Conservation (phyloP, 2,329 filamentous ascomycete genomes). For the Talaromyces sp. region DNA sequence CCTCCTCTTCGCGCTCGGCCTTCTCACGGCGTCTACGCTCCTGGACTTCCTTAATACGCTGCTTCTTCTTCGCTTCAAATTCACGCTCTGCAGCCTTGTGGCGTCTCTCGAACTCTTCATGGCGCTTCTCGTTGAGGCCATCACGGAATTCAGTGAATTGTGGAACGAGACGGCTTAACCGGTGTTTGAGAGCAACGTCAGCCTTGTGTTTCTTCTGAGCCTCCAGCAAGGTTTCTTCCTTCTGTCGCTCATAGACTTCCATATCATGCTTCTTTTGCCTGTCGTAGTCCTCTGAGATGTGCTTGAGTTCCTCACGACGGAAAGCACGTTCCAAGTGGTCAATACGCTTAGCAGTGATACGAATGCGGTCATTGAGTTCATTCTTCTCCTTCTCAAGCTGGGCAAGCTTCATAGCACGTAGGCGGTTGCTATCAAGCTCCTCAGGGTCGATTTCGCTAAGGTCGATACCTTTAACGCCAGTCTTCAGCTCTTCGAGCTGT, state of each 20-base stretch:
- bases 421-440: constrained; percentile 79
- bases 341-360: constrained; percentile 88
- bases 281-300: constrained; percentile 79
- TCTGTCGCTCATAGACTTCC: constrained; percentile 73
- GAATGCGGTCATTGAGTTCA: constrained; percentile 83
- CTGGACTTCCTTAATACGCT: constrained; percentile 80
- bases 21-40: constrained; percentile 79
- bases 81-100: constrained; percentile 88
- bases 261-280: constrained; percentile 73
- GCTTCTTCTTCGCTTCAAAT: constrained; percentile 83
- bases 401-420: constrained; percentile 90
- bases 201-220: constrained; percentile 85
- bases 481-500: constrained; percentile 85
- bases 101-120: constrained; percentile 93
- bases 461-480: constrained; percentile 70
- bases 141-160: constrained; percentile 78
- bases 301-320: constrained; percentile 91
- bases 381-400: constrained; percentile 98
- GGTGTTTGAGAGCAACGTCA: constrained; percentile 88
- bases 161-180: constrained; percentile 78
- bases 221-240: constrained; percentile 70
- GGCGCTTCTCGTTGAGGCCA: constrained; percentile 77
- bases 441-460: constrained; percentile 67
- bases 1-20: constrained; percentile 76
- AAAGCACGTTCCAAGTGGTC: constrained; percentile 97